Evolutionary conservation across 208 protist genomes (phyloP).

Genomic region (Naegleria gruberi): DNA sequence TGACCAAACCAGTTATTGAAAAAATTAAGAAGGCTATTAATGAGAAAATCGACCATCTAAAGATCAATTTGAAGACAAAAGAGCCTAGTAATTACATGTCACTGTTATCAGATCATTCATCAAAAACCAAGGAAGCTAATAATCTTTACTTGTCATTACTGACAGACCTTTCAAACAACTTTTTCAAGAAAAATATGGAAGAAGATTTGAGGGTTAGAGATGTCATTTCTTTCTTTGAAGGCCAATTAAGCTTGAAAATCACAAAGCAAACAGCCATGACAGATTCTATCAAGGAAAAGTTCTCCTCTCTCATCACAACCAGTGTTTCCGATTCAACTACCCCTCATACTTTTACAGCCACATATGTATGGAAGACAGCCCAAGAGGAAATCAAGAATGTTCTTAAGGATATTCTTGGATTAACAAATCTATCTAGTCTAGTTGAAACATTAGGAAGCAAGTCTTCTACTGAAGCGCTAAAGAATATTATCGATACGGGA

Average conservation of each 20-base stretch:
- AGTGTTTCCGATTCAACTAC: background rate
- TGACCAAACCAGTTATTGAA: background rate
- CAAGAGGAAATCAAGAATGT: conserved; percentile 2
- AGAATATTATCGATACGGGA: background rate
- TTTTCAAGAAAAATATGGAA: background rate
- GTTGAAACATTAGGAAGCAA: background rate
- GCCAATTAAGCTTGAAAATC: background rate
- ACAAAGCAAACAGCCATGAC: background rate
- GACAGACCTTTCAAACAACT: background rate
- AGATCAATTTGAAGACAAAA: background rate
- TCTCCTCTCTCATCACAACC: background rate
- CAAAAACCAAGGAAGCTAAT: background rate
- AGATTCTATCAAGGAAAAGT: background rate
- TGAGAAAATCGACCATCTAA: background rate
- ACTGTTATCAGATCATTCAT: too few relatives aligned
- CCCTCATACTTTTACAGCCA: background rate
- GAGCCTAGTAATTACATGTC: too few relatives aligned
- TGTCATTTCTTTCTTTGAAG: background rate
- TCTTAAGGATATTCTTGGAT: background rate
- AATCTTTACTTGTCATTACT: background rate
- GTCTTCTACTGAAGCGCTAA: background rate
- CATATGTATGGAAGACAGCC: background rate
- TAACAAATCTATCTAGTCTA: background rate
- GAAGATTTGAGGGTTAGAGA: background rate
- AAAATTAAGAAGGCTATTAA: background rate